Evolutionary conservation across 306 rosid species (phyloP).

Genomic region (Vigna hirtella): DNA sequence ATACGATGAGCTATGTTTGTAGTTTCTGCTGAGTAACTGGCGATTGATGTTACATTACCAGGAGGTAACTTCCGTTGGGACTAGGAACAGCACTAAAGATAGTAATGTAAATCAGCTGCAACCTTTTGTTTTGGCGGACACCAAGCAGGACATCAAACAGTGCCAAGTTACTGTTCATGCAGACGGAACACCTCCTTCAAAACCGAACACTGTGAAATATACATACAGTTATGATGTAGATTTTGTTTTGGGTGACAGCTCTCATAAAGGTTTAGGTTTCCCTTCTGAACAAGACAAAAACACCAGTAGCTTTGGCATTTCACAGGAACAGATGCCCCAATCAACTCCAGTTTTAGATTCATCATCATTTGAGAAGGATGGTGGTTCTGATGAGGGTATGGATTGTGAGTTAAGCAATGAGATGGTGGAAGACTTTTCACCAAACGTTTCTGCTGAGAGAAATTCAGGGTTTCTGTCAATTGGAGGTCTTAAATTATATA

Average conservation of each 20-base stretch:
- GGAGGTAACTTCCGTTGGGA: constrained; percentile 52
- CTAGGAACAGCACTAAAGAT: constrained; percentile 44
- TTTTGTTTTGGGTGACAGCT: constrained; percentile 81
- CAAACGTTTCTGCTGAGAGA: constrained; percentile 47
- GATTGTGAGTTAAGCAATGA: constrained; percentile 51
- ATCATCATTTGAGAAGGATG: constrained; percentile 55
- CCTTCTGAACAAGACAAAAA: constrained; percentile 62
- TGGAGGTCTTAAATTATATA: constrained; percentile 86
- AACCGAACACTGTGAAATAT: constrained; percentile 50
- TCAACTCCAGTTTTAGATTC: constrained; percentile 58
- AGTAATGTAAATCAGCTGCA: constrained; percentile 44
- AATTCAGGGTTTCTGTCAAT: constrained; percentile 88
- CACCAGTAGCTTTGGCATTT: constrained; percentile 54
- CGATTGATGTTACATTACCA: constrained; percentile 47
- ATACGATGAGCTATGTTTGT: constrained; percentile 20
- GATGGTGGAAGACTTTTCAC: constrained; percentile 51
- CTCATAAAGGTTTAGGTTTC: constrained; percentile 85
- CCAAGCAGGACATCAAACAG: constrained; percentile 57
- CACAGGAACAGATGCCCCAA: constrained; percentile 49
- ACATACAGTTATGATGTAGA: constrained; percentile 66
- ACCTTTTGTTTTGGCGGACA: constrained; percentile 60
- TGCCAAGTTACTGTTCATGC: constrained; percentile 54
- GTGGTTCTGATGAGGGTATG: constrained; percentile 50
- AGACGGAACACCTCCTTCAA: constrained; percentile 65
- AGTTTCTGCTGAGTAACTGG: constrained; percentile 39